Conservation (phyloP, 176 grass and related monocot genomes). For the Miscanthus lutarioriparius region DNA sequence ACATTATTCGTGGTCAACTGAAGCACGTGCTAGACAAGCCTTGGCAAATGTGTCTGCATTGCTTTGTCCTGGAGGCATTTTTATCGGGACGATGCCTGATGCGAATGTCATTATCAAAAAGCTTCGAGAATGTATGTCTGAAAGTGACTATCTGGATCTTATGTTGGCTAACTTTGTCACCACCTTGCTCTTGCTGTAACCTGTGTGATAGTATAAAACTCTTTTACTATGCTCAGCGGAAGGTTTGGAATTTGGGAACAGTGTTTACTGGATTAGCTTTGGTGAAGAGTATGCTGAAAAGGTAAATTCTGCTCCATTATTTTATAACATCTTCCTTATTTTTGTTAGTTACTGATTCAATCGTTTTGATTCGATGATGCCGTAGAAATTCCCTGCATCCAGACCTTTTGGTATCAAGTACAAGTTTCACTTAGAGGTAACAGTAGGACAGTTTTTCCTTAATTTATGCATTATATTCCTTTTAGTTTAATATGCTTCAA, state of each 20-base stretch:
- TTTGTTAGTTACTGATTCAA: conserved; percentile 26
- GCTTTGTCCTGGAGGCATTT: conserved; percentile 84
- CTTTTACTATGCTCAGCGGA: conserved; percentile 64
- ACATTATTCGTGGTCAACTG: conserved; percentile 98
- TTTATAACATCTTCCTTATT: conserved; percentile 14
- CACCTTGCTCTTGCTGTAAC: conserved; percentile 4
- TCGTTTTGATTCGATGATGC: conserved; percentile 18
- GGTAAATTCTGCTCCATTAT: conserved; percentile 27
- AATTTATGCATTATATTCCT: conserved; percentile 7
- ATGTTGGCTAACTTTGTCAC: conserved; percentile 29
- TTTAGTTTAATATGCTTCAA: neutral
- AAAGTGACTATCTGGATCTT: conserved; percentile 10
- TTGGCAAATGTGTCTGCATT: conserved; percentile 88
- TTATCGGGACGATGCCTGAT: conserved; percentile 95
- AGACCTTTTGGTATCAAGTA: conserved; percentile 93
- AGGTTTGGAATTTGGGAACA: conserved; percentile 89
- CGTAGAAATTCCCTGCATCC: conserved; percentile 84
- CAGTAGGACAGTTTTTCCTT: neutral
- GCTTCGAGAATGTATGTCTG: conserved; percentile 68
- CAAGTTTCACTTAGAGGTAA: conserved; percentile 97
- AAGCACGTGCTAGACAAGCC: conserved; percentile 84
- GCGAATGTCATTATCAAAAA: conserved; percentile 94
- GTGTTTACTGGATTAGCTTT: conserved; percentile 87
- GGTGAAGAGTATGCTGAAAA: conserved; percentile 74
- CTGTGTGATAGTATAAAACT: conserved; percentile 10